phyloP scores from a whole-genome alignment of 108 stramenopile species.

The Fistulifera pelliculosa region DNA sequence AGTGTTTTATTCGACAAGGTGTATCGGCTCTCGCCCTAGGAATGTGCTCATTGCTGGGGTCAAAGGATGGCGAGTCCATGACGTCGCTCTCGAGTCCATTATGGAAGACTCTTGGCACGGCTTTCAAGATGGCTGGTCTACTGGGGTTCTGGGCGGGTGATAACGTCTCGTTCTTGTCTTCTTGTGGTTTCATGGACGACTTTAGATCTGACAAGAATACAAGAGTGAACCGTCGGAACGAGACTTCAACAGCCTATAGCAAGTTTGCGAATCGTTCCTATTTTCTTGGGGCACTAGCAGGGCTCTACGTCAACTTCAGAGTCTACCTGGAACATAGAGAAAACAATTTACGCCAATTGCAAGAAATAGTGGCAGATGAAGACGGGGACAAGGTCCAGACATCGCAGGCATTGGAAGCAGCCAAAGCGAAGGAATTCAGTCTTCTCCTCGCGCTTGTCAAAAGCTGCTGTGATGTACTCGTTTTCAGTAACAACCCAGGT shows the following conservation, averaged over 20 bases:
- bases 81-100: slow-evolving; percentile 17
- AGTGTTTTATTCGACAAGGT: slow-evolving; percentile 12
- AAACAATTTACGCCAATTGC: slow-evolving; percentile 15
- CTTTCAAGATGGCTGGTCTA: slow-evolving; percentile 58
- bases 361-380: slow-evolving; percentile 10
- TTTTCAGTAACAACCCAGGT: slow-evolving; percentile 81
- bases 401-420: slow-evolving; percentile 14
- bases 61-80: background rate
- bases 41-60: slow-evolving; percentile 14
- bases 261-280: slow-evolving; percentile 53
- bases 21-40: slow-evolving; percentile 26
- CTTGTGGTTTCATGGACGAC: slow-evolving; percentile 51
- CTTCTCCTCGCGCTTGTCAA: slow-evolving; percentile 55
- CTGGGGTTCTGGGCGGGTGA: slow-evolving; percentile 73
- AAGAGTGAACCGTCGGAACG: slow-evolving; percentile 16
- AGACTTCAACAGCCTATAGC: slow-evolving; percentile 14
- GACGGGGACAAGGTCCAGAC: background rate
- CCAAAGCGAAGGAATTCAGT: slow-evolving; percentile 46
- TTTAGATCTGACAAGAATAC: slow-evolving; percentile 8
- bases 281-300: slow-evolving; percentile 53
- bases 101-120: slow-evolving; percentile 44
- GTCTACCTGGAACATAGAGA: slow-evolving; percentile 26
- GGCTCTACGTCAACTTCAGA: slow-evolving; percentile 38
- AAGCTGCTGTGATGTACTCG: slow-evolving; percentile 60
- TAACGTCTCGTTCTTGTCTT: slow-evolving; percentile 56